Base-by-base conservation (phyloP, 148 eudicot species). In the Vaccinium corymbosum region DNA sequence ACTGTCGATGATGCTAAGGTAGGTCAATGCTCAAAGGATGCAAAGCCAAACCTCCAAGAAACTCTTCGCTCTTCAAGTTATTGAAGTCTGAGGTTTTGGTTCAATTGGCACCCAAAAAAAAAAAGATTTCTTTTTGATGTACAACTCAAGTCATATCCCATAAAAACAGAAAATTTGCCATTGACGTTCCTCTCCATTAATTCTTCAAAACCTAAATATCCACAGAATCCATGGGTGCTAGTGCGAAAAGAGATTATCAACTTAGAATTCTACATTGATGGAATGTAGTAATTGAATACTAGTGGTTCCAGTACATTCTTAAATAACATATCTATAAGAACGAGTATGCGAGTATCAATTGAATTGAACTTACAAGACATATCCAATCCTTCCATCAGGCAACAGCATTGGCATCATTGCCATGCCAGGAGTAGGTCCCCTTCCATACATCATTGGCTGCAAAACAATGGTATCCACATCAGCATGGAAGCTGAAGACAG, bases 401-500 rank as follows among this genome's bases (percentile, higher is more conserved):
- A 96, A 85, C 85, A 94, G 97, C 97, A 96, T 96, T n/a, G 98
- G 98, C 94, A 93, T 92, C 98, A 95, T 95, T 50, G 98, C 92
- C 95, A 94, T 87, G 78, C 97, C 88, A 61, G 96, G 91, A 76
- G 87, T 72, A 19, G 90, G 83, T 81, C 92, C 98, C 86, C 96
- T 85, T 68, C 98, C 98, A 89, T 94, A 95, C 20, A 95, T 83
- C 85, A 94, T 74, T 27, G 96, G 97, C 98, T 95, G 94, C 86
- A 90, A 79, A 50, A 35, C 27, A 82, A 62, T 32, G 42, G 56
- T 27, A 76, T 76, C 32, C 22, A 35, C n/a, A 84, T 84, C 52
- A 83, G 84, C 81, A 74, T 51, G 55, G 77, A 22, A 12, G 22
- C 12, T 3, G 27, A 79, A 79, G 48, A 56, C 20, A 53, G 7